Evolutionary conservation across 2,329 filamentous ascomycete genomes (phyloP).

Genomic region (Colletotrichum acutatum): DNA sequence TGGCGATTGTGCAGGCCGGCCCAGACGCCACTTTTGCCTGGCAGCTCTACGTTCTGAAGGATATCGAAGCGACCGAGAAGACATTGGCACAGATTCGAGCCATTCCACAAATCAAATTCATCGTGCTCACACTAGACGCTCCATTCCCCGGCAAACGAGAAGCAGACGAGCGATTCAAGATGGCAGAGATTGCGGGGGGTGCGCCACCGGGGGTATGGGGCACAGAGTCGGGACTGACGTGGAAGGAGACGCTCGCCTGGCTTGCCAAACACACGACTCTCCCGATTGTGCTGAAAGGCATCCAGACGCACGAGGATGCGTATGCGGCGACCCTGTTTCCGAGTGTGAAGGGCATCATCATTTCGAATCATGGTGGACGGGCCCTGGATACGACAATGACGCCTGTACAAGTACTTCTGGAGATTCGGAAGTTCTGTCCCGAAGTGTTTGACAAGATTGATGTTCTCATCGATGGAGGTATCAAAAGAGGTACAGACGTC

Average conservation of each 20-base stretch:
- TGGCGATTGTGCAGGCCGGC: constrained; percentile 77
- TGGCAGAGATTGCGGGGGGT: constrained; percentile 53
- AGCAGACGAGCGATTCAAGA: constrained; percentile 64
- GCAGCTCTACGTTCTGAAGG: constrained; percentile 87
- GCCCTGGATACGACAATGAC: constrained; percentile 54
- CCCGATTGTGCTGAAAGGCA: constrained; percentile 67
- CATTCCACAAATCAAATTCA: constrained; percentile 68
- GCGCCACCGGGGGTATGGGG: constrained; percentile 28
- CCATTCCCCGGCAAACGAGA: constrained; percentile 62
- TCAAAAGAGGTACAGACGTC: constrained; percentile 64
- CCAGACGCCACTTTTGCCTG: constrained; percentile 82
- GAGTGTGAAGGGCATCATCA: constrained; percentile 60
- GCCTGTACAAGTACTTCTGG: constrained; percentile 56
- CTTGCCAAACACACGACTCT: constrained; percentile 56
- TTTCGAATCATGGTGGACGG: constrained; percentile 69
- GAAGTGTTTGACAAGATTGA: constrained; percentile 61
- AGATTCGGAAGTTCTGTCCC: constrained; percentile 60
- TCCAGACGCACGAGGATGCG: constrained; percentile 64
- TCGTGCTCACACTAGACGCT: constrained; percentile 42
- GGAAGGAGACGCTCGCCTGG: constrained; percentile 63
- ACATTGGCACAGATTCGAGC: constrained; percentile 67
- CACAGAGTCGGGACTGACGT: constrained; percentile 63
- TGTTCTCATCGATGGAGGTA: constrained; percentile 64
- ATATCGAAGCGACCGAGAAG: constrained; percentile 63
- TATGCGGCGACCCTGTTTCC: constrained; percentile 32